phyloP scores from a whole-genome alignment of 2,329 filamentous ascomycete species.

The Colletotrichum salicis region DNA sequence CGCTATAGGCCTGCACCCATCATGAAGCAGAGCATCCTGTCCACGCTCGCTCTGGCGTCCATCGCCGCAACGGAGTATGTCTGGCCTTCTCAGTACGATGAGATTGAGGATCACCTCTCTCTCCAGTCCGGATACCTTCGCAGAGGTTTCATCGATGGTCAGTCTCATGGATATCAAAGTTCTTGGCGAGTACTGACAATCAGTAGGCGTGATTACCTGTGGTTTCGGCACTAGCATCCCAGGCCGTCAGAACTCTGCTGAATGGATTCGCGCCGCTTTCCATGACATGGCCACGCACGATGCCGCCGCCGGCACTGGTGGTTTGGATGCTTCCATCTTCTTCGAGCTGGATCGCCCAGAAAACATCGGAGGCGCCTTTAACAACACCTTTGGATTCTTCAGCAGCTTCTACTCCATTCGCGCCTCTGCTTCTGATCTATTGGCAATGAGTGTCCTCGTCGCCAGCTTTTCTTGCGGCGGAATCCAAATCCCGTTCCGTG shows the following conservation, averaged over 20 bases:
- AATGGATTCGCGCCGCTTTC: constrained; percentile 43
- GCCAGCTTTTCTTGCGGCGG: constrained; percentile 39
- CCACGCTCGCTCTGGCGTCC: constrained; percentile 18
- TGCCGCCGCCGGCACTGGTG: constrained; percentile 36
- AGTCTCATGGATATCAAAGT: too few relatives aligned
- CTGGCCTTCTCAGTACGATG: constrained; percentile 34
- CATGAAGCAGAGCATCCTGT: constrained; percentile 27
- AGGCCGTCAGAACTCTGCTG: constrained; percentile 39
- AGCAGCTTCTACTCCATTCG: constrained; percentile 36
- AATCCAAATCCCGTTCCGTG: constrained; percentile 41
- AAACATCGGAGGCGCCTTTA: constrained; percentile 38
- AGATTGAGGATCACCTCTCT: constrained; percentile 34
- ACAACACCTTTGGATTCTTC: constrained; percentile 43
- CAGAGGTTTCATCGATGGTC: constrained; percentile 32
- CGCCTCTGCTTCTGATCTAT: constrained; percentile 40
- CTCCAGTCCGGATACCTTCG: constrained; percentile 31
- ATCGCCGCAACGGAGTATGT: constrained; percentile 20
- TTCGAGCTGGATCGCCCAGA: constrained; percentile 40
- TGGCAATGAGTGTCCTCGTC: constrained; percentile 39
- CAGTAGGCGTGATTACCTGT: constrained; percentile 37
- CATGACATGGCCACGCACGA: constrained; percentile 42
- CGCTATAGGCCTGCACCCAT: background rate
- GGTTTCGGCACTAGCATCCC: constrained; percentile 32
- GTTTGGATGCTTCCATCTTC: constrained; percentile 41
- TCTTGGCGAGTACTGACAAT: too few relatives aligned